Conservation (phyloP, 2,329 filamentous ascomycete species). For the Escovopsis sp. region DNA sequence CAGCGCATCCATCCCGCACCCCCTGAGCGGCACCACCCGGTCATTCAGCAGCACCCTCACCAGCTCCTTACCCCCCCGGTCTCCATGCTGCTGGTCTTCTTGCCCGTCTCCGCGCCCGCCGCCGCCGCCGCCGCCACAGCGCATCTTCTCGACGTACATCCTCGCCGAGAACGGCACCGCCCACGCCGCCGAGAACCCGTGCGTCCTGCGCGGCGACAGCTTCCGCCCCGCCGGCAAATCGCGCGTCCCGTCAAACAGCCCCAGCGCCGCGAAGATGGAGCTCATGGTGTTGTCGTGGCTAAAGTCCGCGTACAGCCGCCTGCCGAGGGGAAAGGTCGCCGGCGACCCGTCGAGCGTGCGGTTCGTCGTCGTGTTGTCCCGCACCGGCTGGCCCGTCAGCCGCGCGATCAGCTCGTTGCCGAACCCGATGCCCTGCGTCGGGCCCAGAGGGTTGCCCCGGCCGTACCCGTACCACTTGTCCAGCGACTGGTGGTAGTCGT, state of each 20-base stretch:
- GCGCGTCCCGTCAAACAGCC: slow-evolving; percentile 55
- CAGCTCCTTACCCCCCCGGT: slow-evolving; percentile 39
- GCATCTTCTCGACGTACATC: slow-evolving; percentile 80
- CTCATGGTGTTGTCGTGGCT: slow-evolving; percentile 84
- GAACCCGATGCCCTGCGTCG: slow-evolving; percentile 77
- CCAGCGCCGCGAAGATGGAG: slow-evolving; percentile 59
- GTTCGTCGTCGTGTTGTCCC: slow-evolving; percentile 64
- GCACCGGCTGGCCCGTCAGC: slow-evolving; percentile 52
- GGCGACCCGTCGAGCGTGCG: slow-evolving; percentile 54
- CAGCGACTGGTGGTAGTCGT: slow-evolving; percentile 68
- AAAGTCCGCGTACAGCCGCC: slow-evolving; percentile 70
- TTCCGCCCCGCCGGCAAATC: slow-evolving; percentile 37
- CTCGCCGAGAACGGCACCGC: slow-evolving; percentile 69
- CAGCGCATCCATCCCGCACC: slow-evolving; percentile 53
- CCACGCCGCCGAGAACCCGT: slow-evolving; percentile 64
- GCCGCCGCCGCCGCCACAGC: slow-evolving; percentile 35
- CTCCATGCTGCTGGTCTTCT: too few species aligned
- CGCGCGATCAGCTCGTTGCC: slow-evolving; percentile 78
- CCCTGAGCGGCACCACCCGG: slow-evolving; percentile 56
- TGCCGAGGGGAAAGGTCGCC: slow-evolving; percentile 58
- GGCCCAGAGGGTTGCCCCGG: slow-evolving; percentile 60
- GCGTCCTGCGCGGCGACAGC: slow-evolving; percentile 34
- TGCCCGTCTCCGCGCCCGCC: too few species aligned
- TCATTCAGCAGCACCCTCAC: slow-evolving; percentile 77
- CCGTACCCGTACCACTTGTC: slow-evolving; percentile 78